These are phyloP conservation scores for Chernovozyma sophiae-reginae DNA, from an alignment of 1,139 yeast genomes.

Conservation along the genomic window DNA sequence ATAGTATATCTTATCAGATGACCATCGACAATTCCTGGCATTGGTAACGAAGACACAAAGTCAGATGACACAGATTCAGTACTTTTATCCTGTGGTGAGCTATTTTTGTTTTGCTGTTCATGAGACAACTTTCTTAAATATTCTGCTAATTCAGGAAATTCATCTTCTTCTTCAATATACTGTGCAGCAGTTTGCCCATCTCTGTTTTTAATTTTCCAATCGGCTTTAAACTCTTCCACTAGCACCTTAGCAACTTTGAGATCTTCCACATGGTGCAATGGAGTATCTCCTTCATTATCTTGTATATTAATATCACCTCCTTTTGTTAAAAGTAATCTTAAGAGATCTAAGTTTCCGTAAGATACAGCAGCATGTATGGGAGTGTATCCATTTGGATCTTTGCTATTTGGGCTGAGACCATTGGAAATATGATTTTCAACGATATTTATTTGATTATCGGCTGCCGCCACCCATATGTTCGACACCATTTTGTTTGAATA, in stretches of 20 bases:
- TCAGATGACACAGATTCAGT: neutral
- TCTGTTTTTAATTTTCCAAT: conserved; percentile 55
- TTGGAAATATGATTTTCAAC: conserved; percentile 55
- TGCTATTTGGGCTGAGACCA: conserved; percentile 63
- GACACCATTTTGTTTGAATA: conserved; percentile 31
- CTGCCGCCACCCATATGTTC: conserved; percentile 94
- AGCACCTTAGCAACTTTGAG: conserved; percentile 58
- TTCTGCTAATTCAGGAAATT: conserved; percentile 70
- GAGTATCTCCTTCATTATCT: conserved; percentile 93
- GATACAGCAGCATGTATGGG: conserved; percentile 97
- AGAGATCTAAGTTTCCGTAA: conserved; percentile 72
- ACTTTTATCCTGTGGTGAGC: neutral
- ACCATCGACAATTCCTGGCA: conserved; percentile 42
- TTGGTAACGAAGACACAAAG: conserved; percentile 30
- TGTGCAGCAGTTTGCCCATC: conserved; percentile 72
- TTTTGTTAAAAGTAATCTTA: conserved; percentile 50
- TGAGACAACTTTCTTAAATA: conserved; percentile 53
- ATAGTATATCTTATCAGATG: conserved; percentile 57
- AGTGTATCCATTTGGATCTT: conserved; percentile 92
- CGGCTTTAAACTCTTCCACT: conserved; percentile 65
- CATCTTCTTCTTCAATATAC: conserved; percentile 78
- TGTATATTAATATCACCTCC: conserved; percentile 81
- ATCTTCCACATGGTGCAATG: conserved; percentile 86
- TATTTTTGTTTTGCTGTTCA: conserved; percentile 21
- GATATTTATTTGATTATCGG: conserved; percentile 64